Conservation (phyloP, 1,139 yeast species). For the Zygosaccharomyces pseudobailii region DNA sequence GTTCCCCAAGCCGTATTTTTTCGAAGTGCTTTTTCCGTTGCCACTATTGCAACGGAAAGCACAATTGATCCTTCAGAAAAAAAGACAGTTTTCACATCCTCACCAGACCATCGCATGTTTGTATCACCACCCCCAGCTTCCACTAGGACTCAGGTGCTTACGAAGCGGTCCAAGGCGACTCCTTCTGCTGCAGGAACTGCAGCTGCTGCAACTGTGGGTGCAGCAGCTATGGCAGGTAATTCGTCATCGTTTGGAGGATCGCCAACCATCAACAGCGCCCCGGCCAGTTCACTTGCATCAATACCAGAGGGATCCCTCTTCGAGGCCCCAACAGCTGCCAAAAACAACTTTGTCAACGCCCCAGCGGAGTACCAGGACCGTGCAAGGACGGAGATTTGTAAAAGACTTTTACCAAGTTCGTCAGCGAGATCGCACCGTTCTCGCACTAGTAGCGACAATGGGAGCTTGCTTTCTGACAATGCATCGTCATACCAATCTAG, state of each 20-base stretch:
- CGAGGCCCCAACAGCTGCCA: conserved; percentile 3
- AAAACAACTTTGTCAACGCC: conserved; percentile 32
- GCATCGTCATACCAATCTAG: conserved; percentile 27
- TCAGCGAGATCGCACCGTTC: conserved; percentile 5
- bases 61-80: background rate
- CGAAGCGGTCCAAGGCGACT: conserved; percentile 12
- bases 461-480: conserved; percentile 20
- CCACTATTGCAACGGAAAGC: background rate
- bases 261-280: background rate
- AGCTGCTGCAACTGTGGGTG: background rate
- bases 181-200: background rate
- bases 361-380: conserved; percentile 39
- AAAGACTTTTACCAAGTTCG: conserved; percentile 26
- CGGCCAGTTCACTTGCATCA: background rate
- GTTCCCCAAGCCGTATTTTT: background rate
- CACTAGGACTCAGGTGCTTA: conserved; percentile 21
- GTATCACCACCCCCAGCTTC: conserved; percentile 34
- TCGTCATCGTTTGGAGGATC: background rate
- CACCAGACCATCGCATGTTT: conserved; percentile 20
- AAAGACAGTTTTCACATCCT: background rate
- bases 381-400: conserved; percentile 39
- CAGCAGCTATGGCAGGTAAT: background rate
- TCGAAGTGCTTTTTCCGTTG: background rate
- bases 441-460: conserved; percentile 11
- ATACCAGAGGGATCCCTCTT: background rate